A percentile compares a stretch with the other conserved stretches of the same genome.
These are phyloP conservation scores for Suhomyces xylopsoci DNA, from an alignment of 805 yeast genomes.

Conservation along the genomic window DNA sequence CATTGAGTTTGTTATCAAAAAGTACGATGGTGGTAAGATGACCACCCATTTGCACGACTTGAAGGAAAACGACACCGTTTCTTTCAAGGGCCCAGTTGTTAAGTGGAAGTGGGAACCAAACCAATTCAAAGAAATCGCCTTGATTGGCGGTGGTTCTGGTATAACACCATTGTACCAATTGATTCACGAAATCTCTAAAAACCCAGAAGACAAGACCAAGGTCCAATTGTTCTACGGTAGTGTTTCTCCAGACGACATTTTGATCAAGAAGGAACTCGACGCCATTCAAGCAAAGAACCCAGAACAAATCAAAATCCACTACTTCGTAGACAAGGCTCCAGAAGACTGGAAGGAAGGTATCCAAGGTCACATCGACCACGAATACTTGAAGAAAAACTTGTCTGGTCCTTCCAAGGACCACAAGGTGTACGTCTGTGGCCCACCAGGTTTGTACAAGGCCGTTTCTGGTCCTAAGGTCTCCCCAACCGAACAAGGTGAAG, in stretches of 20 bases:
- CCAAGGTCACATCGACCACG: conserved; percentile 77
- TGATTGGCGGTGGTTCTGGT: conserved; percentile 96
- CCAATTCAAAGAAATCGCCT: conserved; percentile 71
- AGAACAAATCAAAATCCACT: conserved; percentile 72
- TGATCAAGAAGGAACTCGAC: conserved; percentile 78
- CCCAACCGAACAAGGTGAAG: conserved; percentile 93
- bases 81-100: conserved; percentile 90
- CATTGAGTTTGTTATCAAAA: conserved; percentile 79
- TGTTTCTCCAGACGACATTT: conserved; percentile 72
- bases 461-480: conserved; percentile 81
- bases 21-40: conserved; percentile 82
- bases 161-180: conserved; percentile 94
- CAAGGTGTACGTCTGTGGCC: conserved; percentile 90
- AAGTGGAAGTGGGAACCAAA: conserved; percentile 92
- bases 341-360: conserved; percentile 50
- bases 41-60: conserved; percentile 67
- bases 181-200: conserved; percentile 66
- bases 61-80: conserved; percentile 73
- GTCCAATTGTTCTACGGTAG: conserved; percentile 80
- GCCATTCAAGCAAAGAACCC: conserved; percentile 54
- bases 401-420: conserved; percentile 60
- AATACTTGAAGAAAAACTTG: conserved; percentile 57
- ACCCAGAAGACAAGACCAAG: conserved; percentile 88
- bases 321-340: conserved; percentile 73
- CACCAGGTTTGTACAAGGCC: conserved; percentile 86